These are phyloP conservation scores for Lactarius indigo DNA, from an alignment of 768 basidiomycete genomes.

Conservation along the genomic window DNA sequence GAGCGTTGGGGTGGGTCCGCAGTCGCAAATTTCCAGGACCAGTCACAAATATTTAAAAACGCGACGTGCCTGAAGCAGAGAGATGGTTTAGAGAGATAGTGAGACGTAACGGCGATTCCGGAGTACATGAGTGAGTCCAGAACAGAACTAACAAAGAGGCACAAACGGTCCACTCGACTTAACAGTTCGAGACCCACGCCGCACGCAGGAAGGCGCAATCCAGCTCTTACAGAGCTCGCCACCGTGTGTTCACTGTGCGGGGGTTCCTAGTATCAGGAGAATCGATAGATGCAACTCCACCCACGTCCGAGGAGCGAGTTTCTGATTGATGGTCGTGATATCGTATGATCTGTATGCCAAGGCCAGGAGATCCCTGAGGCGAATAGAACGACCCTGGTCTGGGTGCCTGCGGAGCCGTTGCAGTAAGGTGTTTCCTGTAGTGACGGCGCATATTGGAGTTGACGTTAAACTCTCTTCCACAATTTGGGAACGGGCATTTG, in stretches of 20 bases:
- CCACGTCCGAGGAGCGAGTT: constrained; percentile 2
- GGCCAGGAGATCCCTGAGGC: constrained; percentile 11
- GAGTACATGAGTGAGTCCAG: constrained; percentile 22
- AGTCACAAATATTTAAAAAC: constrained; percentile 22
- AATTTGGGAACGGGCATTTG: constrained; percentile 68
- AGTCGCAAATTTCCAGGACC: constrained; percentile 18
- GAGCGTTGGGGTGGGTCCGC: constrained; percentile 6
- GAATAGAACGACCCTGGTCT: constrained; percentile 19
- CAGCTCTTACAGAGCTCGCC: constrained; percentile 17
- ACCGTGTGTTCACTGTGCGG: constrained; percentile 13
- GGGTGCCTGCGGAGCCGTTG: constrained; percentile 15
- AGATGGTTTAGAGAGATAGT: constrained; percentile 20
- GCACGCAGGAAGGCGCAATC: background rate
- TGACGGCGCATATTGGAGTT: constrained; percentile 85
- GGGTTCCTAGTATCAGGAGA: constrained; percentile 9
- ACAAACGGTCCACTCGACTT: constrained; percentile 22
- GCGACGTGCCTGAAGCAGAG: constrained; percentile 20
- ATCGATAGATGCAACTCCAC: constrained; percentile 2
- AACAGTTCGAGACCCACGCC: constrained; percentile 18
- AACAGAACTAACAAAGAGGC: constrained; percentile 23
- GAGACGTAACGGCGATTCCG: constrained; percentile 25
- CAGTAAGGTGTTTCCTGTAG: constrained; percentile 56
- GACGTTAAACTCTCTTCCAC: constrained; percentile 76
- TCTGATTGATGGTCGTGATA: constrained; percentile 21
- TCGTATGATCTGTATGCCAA: constrained; percentile 25